phyloP scores from a whole-genome alignment of 192 early-diverging fungal genomes.

The Fimicolochytrium jonesii region DNA sequence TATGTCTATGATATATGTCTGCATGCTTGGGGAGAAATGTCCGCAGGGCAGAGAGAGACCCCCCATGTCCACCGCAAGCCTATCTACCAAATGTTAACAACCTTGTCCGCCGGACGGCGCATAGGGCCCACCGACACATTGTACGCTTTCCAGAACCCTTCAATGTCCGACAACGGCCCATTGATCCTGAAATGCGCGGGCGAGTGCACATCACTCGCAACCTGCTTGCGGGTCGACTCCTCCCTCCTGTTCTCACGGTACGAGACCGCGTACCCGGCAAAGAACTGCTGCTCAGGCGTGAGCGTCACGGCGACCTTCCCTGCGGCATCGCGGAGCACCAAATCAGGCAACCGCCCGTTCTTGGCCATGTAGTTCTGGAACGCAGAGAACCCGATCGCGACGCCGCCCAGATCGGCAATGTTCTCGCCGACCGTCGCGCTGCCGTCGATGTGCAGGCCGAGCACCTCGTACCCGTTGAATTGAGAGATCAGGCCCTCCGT shows the following conservation, averaged over 20 bases:
- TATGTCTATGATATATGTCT: too few relatives aligned
- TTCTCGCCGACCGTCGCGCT: constrained; percentile 32
- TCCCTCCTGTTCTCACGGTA: background rate
- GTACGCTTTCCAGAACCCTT: background rate
- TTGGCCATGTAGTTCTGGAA: background rate
- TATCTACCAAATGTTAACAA: background rate
- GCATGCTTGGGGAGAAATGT: too few relatives aligned
- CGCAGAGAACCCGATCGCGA: background rate
- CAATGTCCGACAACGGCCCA: background rate
- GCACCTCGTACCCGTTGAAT: background rate
- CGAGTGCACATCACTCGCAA: background rate
- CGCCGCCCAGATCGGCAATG: constrained; percentile 37
- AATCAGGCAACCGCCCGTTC: background rate
- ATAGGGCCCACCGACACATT: background rate
- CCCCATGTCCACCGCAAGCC: too few relatives aligned
- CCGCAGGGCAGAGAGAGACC: too few relatives aligned
- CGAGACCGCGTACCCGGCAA: background rate
- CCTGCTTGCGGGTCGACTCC: background rate
- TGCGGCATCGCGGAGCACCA: background rate
- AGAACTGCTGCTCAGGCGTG: constrained; percentile 3
- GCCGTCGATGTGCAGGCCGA: constrained; percentile 7
- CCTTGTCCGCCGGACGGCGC: background rate
- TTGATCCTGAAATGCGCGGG: constrained; percentile 1
- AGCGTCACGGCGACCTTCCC: background rate
- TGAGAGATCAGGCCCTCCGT: background rate